Base-by-base conservation (phyloP, 139 green algal genomes). In the Auxenochlorella protothecoides region DNA sequence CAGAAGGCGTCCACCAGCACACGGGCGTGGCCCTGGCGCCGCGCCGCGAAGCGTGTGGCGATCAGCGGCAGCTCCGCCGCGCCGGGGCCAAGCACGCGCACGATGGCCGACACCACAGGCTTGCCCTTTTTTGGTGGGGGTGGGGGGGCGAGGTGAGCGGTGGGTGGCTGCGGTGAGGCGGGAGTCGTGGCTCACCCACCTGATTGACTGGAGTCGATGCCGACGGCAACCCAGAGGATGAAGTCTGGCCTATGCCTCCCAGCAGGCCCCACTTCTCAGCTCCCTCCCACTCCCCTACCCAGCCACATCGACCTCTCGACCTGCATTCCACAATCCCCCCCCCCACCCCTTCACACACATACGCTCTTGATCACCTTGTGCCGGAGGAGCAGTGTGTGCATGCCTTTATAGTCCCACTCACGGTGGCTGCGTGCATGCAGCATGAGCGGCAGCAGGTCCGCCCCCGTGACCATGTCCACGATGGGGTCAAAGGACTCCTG, bases 61-160 rank as follows among this genome's bases (percentile, higher is more conserved):
- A 97, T 85, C 10, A 97, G 85, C 12, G 92, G 91, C 76, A 97
- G 77, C 85, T 97, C 91, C 5, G 91, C 92, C 66, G 94, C 69
- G 68, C 85, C 75, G 0, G 68, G 55, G 4, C 92, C 91, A 78
- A 96, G 93, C 61, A 96, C 83, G 5, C 91, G 89, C 5, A 90
- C 63, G 53, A 91, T 76, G 6, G 83, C 90, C 0, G 88, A 87
- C 5, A 84, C 84, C 63, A 97, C 91, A 2, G 89, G 75, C 66
- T 83, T 80, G 55, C 81, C 84, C 65, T 83, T 71, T 44, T 44
- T 44, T 44, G 27, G 27, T 0, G 27, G 27, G 27, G 27, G 27
- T 0, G 27, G n/a, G 53, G n/a, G 3, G 65, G n/a, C 7, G 65
- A 6, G 44, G 15, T 57, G 15, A 5, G 27, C 27, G 27, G 27